These are phyloP conservation scores for Pseudocercospora ulei DNA, from an alignment of 2,329 filamentous ascomycete genomes.

Conservation along the genomic window DNA sequence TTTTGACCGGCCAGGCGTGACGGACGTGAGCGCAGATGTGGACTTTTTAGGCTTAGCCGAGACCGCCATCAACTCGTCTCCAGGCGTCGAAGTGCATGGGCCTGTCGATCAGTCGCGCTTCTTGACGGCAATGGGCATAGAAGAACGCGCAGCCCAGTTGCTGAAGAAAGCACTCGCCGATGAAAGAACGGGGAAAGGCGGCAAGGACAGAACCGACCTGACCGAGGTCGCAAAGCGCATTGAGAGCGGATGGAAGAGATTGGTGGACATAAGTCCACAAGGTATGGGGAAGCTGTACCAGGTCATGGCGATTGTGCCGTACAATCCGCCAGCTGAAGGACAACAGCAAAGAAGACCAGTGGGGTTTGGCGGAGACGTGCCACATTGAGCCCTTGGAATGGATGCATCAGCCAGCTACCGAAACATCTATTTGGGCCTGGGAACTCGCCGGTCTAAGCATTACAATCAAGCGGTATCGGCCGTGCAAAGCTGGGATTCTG, in stretches of 20 bases:
- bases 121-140: constrained; percentile 70
- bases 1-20: constrained; percentile 66
- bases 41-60: constrained; percentile 85
- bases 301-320: constrained; percentile 75
- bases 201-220: constrained; percentile 34
- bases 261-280: constrained; percentile 70
- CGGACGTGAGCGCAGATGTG: constrained; percentile 85
- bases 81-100: constrained; percentile 81
- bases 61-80: constrained; percentile 62
- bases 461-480: too few species aligned
- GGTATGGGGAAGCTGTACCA: constrained; percentile 97
- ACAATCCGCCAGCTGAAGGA: constrained; percentile 47
- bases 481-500: too few species aligned
- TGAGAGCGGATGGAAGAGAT: constrained; percentile 63
- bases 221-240: constrained; percentile 52
- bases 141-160: constrained; percentile 62
- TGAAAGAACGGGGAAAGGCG: constrained; percentile 31
- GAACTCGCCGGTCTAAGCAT: constrained; percentile 10
- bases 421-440: not conserved
- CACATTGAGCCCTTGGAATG: constrained; percentile 14
- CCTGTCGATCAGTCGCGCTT: constrained; percentile 80
- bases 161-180: constrained; percentile 40
- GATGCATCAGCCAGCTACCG: not conserved
- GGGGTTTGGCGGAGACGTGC: constrained; percentile 69
- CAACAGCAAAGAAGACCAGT: constrained; percentile 65